These are phyloP conservation scores for Gamarada debralockiae DNA, from an alignment of 495 filamentous ascomycete species.

Conservation along the genomic window DNA sequence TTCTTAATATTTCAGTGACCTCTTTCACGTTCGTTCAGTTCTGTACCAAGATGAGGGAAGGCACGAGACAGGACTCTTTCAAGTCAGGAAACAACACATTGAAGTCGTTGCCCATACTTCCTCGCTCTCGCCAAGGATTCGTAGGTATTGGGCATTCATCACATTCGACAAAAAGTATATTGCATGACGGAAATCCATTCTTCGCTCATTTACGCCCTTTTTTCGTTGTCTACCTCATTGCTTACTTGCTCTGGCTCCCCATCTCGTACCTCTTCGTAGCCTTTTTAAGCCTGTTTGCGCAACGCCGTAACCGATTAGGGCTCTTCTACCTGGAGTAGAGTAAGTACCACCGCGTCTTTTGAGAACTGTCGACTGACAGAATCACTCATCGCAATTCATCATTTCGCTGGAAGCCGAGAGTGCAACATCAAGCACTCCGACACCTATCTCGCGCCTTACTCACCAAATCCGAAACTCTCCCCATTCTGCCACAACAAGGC, in stretches of 20 bases:
- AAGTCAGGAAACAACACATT: too few relatives aligned
- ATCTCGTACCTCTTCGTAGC: background rate
- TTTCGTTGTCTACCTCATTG: too few relatives aligned
- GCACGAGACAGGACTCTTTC: too few relatives aligned
- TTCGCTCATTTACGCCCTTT: too few relatives aligned
- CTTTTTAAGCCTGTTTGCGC: background rate
- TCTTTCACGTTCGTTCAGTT: too few relatives aligned
- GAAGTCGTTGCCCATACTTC: too few relatives aligned
- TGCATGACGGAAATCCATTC: too few relatives aligned
- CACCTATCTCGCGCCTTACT: constrained; percentile 35
- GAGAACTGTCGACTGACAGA: background rate
- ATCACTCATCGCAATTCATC: constrained; percentile 34
- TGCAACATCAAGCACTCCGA: constrained; percentile 40
- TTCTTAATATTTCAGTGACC: too few relatives aligned
- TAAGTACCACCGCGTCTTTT: background rate
- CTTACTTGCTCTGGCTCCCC: background rate
- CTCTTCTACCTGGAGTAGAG: constrained; percentile 5
- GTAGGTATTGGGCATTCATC: too few relatives aligned
- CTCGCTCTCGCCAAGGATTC: too few relatives aligned
- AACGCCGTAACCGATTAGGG: background rate
- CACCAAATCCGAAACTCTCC: background rate
- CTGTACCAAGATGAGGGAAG: too few relatives aligned
- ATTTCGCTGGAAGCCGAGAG: constrained; percentile 41
- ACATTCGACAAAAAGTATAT: too few relatives aligned
- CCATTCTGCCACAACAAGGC: constrained; percentile 15